Evolutionary conservation across 108 stramenopile species (phyloP).

Genomic region (Skeletonema grethae): DNA sequence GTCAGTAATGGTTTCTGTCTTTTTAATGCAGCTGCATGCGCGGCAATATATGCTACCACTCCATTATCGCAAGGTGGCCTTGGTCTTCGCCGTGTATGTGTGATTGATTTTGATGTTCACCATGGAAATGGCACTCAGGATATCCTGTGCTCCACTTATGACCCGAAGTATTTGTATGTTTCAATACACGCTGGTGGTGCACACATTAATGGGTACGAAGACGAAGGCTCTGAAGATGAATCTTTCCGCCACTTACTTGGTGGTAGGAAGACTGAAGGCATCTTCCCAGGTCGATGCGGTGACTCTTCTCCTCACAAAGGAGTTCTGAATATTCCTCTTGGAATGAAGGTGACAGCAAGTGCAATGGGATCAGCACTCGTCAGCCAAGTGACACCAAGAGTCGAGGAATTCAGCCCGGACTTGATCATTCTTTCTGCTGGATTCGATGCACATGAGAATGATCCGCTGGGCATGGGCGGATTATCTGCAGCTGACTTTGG

Average conservation of each 20-base stretch:
- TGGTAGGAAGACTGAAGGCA: constrained; percentile 62
- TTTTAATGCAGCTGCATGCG: constrained; percentile 95
- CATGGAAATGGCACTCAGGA: constrained; percentile 96
- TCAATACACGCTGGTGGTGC: constrained; percentile 87
- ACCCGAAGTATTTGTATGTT: constrained; percentile 90
- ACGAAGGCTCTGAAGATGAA: constrained; percentile 64
- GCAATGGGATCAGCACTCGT: constrained; percentile 78
- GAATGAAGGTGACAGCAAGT: constrained; percentile 67
- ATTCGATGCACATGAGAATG: constrained; percentile 93
- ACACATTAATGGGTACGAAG: constrained; percentile 73
- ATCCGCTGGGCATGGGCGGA: constrained; percentile 87
- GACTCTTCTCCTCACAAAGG: constrained; percentile 84
- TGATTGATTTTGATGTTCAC: constrained; percentile 95
- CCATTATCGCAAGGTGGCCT: constrained; percentile 77
- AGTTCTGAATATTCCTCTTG: constrained; percentile 88
- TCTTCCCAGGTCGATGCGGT: constrained; percentile 89
- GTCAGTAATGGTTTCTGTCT: constrained; percentile 96
- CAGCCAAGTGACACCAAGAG: constrained; percentile 75
- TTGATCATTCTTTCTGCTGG: constrained; percentile 95
- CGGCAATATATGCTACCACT: constrained; percentile 92
- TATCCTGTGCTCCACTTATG: constrained; percentile 84
- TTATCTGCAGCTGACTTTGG: constrained; percentile 87
- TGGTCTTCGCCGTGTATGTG: constrained; percentile 82
- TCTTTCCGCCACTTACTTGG: constrained; percentile 46
- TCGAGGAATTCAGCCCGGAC: constrained; percentile 92